Base-by-base conservation (phyloP, 2,329 filamentous ascomycete genomes). In the Cordyceps cicadae region DNA sequence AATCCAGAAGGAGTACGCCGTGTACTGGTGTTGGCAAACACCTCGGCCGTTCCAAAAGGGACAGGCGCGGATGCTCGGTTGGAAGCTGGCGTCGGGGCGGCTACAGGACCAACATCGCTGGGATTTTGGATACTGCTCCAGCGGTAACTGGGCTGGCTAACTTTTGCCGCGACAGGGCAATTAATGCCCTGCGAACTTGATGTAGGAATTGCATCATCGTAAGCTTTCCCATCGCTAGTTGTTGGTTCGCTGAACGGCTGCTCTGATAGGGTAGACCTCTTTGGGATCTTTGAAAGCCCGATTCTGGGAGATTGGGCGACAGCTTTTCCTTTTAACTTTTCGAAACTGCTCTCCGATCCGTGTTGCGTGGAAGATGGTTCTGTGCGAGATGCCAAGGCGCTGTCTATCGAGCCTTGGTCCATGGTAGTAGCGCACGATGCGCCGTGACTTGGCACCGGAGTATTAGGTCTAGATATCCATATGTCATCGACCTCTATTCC, bases 401-500 rank as follows among this genome's bases (percentile, higher is more conserved):
- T 21, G 37, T 60, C 50, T 29, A 19, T 21, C 32, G 50, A 60
- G 17, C 62, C 37, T 12, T 61, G 59, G n/a, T 37, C 65, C 6
- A 67, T 61, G 8, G 69, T 63, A 7, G 67, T 71, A 9, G 66
- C 61, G n/a, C 65, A 65, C 6, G 70, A 68, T 37, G 64, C 60
- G 8, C 59, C 43, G 12, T 67, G 67, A 39, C 66, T 70, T 45
- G 55, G 54, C 5, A 64, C 66, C 1, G 78, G 76, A 12, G 77
- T 77, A 11, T 75, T 73, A 50, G 79, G 77, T 56, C 77, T 76
- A 26, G 85, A 87, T 54, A 89, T 84, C 87, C 88, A 91, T 55
- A 97, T 92, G 4, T 91, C 92, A 64, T 96, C 90, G 8, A 96
- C 84, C 70, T 93, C 84, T 49, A 95, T 79, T 6, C 92, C 92